A percentile compares a stretch with the other conserved stretches of the same genome.
Conservation (phyloP, 352 stramenopile genomes). For the Phytopythium chamaehyphon region DNA sequence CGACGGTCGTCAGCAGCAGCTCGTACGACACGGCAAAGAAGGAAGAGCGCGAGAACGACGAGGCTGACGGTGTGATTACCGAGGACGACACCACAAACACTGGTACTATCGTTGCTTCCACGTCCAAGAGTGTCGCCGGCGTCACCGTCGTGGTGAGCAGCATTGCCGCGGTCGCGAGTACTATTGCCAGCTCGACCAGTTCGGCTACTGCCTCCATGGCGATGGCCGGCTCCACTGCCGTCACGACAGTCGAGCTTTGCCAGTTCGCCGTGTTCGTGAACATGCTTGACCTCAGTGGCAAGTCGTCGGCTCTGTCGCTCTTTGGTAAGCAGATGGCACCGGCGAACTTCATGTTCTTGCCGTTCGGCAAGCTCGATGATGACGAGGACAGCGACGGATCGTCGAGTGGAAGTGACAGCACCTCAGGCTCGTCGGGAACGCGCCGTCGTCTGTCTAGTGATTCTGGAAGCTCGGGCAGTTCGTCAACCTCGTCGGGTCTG, state of each 20-base stretch:
- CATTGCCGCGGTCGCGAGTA: slow-evolving; percentile 71
- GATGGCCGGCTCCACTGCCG: slow-evolving; percentile 51
- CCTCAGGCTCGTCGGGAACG: slow-evolving; percentile 8
- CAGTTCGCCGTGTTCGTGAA: slow-evolving; percentile 79
- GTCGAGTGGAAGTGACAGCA: slow-evolving; percentile 17
- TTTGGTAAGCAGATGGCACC: slow-evolving; percentile 77
- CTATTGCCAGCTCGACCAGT: slow-evolving; percentile 34
- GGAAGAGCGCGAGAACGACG: slow-evolving; percentile 40
- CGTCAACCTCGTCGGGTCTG: slow-evolving; percentile 9
- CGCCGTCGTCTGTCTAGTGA: slow-evolving; percentile 28
- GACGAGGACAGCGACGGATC: slow-evolving; percentile 15
- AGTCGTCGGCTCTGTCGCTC: slow-evolving; percentile 59
- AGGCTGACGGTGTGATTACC: slow-evolving; percentile 49
- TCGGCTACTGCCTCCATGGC: slow-evolving; percentile 41
- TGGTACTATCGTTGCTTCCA: slow-evolving; percentile 55
- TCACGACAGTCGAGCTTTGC: slow-evolving; percentile 76
- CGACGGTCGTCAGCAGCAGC: slow-evolving; percentile 37
- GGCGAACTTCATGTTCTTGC: slow-evolving; percentile 70
- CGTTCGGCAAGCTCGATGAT: slow-evolving; percentile 58
- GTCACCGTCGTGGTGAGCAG: slow-evolving; percentile 66
- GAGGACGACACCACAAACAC: slow-evolving; percentile 55
- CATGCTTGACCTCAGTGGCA: slow-evolving; percentile 65
- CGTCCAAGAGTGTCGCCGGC: slow-evolving; percentile 63
- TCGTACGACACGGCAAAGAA: slow-evolving; percentile 53
- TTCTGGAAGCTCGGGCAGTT: slow-evolving; percentile 14